Evolutionary conservation across 2,329 filamentous ascomycete species (phyloP), one percentile per base, ranked within the genome.

Genomic region (Fonsecaea monophora): DNA sequence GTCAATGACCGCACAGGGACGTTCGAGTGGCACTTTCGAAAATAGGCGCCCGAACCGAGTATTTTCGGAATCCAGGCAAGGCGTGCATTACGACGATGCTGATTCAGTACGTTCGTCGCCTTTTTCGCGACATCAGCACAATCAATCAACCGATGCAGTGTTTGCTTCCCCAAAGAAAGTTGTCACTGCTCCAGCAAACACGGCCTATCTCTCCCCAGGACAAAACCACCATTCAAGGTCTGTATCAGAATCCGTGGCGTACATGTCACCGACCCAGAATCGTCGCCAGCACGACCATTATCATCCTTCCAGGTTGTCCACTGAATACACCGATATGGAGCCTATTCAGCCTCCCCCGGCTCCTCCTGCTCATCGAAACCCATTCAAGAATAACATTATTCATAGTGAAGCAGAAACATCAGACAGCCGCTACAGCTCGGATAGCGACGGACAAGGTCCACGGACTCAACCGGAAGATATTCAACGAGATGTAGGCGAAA

Each of bases 51-150:
- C 30, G 25, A 54, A 38, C 18, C 62, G 69, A 21, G 55, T 57
- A 13, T 42, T 42, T 35, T 69, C 67, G 9, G 62, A 68, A n/a
- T 74, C 74, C 4, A 77, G 77, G 18, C 72, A 72, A 55, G 76
- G 76, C 34, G 77, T 78, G 15, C 78, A 77, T n/a, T 77, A 76
- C 65, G 87, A 89, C 21, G 75, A 77, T 48, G 80, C 80, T 1
- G 83, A 84, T 0, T 66, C 67, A 9, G 78, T 81, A 53, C 82
- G 83, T 56, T 84, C 84, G 2, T 85, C 84, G 6, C 83, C 86
- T 6, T 87, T 86, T 1, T 77, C 83, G 70, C 83, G 82, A 7
- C 65, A 72, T 60, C 67, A 68, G 50, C 76, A 83, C 30, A 80
- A 78, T 53, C 79, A 81, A 42, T 78, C 81, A 4, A 67, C 63